These are phyloP conservation scores for Eutypa lata DNA, from an alignment of 2,329 filamentous ascomycete genomes.

Conservation along the genomic window DNA sequence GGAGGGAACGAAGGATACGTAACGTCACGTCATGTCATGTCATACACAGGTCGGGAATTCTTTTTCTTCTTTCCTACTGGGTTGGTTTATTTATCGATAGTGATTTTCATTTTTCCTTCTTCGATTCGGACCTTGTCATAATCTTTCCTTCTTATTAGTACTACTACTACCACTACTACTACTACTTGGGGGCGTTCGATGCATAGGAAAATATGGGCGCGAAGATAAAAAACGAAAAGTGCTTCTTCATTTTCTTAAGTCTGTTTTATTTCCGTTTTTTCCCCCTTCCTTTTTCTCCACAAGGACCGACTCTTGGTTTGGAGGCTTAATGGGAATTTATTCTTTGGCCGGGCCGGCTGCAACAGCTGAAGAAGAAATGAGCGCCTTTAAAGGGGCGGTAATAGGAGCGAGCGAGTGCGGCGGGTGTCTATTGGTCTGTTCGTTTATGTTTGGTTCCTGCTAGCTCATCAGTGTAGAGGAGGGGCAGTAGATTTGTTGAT, in stretches of 20 bases:
- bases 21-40: too few species aligned
- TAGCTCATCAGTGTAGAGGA: too few species aligned
- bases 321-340: background rate
- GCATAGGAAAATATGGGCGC: background rate
- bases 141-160: too few species aligned
- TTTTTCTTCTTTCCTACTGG: background rate
- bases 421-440: too few species aligned
- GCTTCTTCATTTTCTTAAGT: conserved; percentile 10
- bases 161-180: too few species aligned
- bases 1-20: too few species aligned
- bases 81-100: background rate
- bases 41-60: background rate
- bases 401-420: too few species aligned
- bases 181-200: background rate
- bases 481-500: too few species aligned
- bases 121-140: background rate
- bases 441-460: too few species aligned
- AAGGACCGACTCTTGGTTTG: background rate
- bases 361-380: too few species aligned
- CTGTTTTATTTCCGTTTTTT: conserved; percentile 12
- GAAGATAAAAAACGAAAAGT: background rate
- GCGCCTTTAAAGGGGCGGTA: too few species aligned
- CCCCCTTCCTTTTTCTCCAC: conserved; percentile 2
- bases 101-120: background rate
- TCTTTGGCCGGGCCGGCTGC: too few species aligned